These are phyloP conservation scores for Saksenaea vasiformis DNA, from an alignment of 371 early-diverging fungal genomes.

Conservation along the genomic window DNA sequence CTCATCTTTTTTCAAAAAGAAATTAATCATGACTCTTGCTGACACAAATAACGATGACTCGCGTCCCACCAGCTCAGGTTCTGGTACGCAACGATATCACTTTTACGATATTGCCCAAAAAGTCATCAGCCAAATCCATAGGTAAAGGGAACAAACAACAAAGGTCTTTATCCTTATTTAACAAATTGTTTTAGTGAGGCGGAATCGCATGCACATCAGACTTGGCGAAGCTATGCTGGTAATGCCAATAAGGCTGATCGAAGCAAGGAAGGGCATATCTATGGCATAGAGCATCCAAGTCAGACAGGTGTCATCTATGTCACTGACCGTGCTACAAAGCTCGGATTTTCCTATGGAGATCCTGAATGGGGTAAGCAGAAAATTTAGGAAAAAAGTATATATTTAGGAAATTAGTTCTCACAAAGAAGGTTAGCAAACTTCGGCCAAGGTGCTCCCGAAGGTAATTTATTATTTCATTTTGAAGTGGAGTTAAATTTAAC, in stretches of 20 bases:
- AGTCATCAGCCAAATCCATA: conserved; percentile 30
- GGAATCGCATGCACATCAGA: conserved; percentile 25
- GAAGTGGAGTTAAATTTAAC: background rate
- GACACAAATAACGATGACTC: background rate
- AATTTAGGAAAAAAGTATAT: background rate
- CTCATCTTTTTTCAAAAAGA: background rate
- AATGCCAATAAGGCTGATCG: conserved; percentile 14
- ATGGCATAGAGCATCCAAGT: conserved; percentile 45
- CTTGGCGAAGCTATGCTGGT: conserved; percentile 24
- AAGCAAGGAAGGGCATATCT: conserved; percentile 13
- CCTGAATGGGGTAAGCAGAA: conserved; percentile 33
- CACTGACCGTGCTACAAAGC: conserved; percentile 49
- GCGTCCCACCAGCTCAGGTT: background rate
- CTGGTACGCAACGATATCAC: conserved; percentile 9
- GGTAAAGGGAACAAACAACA: conserved; percentile 12
- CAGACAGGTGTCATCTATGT: conserved; percentile 55
- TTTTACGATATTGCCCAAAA: conserved; percentile 30
- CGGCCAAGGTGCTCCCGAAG: conserved; percentile 61
- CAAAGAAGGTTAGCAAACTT: conserved; percentile 38
- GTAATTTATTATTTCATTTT: conserved; percentile 21
- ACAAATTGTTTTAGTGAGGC: conserved; percentile 13
- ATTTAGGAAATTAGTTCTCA: background rate
- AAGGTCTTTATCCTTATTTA: background rate
- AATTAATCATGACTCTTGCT: background rate
- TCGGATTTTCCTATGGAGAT: conserved; percentile 45